Conservation (phyloP, 345 rosid species). For the Aquilaria yunnanensis region DNA sequence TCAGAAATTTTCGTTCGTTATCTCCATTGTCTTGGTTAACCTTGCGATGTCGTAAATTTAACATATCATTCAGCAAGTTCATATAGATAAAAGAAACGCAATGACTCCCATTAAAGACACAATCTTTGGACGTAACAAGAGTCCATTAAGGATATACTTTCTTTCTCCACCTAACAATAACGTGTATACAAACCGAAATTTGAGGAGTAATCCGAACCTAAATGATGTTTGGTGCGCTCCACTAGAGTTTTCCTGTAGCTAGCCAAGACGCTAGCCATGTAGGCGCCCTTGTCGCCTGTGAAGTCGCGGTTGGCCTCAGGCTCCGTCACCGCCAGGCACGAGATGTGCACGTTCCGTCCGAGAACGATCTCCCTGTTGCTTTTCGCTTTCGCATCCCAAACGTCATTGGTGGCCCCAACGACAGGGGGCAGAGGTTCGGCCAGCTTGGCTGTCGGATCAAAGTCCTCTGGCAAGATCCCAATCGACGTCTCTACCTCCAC, state of each 20-base stretch:
- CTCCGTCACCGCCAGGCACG: constrained; percentile 73
- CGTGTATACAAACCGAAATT: not conserved
- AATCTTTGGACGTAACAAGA: too few relatives aligned
- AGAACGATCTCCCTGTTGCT: constrained; percentile 54
- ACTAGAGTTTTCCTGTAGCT: constrained; percentile 61
- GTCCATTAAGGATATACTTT: too few relatives aligned
- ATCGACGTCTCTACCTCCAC: constrained; percentile 13
- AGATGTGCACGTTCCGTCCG: constrained; percentile 67
- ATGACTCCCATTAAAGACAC: too few relatives aligned
- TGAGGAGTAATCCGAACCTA: constrained; percentile 30
- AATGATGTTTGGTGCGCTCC: constrained; percentile 70
- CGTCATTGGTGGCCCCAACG: not conserved
- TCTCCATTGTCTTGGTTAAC: too few relatives aligned
- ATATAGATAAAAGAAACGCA: too few relatives aligned
- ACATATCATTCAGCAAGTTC: too few relatives aligned
- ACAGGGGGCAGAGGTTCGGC: constrained; percentile 46
- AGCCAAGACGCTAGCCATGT: constrained; percentile 84
- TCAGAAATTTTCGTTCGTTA: too few relatives aligned
- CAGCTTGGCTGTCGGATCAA: constrained; percentile 40
- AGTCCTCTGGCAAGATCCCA: constrained; percentile 18
- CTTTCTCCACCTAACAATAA: too few relatives aligned
- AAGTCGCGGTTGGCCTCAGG: constrained; percentile 72
- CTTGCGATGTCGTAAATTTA: too few relatives aligned
- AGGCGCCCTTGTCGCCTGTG: constrained; percentile 90
- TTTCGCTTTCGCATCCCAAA: constrained; percentile 9